Conservation (phyloP, 768 basidiomycete species). For the Pleurotus citrinopileatus region DNA sequence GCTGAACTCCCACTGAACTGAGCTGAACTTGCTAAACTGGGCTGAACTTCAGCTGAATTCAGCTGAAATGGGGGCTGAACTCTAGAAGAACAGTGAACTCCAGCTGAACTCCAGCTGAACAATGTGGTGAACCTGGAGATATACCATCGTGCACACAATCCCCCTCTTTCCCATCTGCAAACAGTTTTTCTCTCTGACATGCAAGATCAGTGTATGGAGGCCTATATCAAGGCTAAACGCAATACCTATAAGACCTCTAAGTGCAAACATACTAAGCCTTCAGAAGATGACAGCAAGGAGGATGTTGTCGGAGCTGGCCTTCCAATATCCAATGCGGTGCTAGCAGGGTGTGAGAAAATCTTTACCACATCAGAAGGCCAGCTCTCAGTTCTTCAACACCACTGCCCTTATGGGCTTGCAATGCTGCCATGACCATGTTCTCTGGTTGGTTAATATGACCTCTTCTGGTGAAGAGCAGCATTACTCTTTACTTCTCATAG, state of each 20-base stretch:
- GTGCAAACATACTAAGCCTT: neutral
- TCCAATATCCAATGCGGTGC: constrained; percentile 13
- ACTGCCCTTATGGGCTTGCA: constrained; percentile 31
- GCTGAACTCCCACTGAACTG: too few relatives aligned
- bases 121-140: too few relatives aligned
- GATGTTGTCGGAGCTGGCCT: constrained; percentile 9
- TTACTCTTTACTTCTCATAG: constrained; percentile 26
- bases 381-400: constrained; percentile 19
- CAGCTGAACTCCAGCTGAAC: too few relatives aligned
- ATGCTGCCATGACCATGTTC: constrained; percentile 28
- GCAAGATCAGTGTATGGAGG: constrained; percentile 8
- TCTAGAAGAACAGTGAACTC: too few relatives aligned
- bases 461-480: constrained; percentile 26
- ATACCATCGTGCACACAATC: neutral
- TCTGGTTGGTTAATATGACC: constrained; percentile 30
- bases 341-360: constrained; percentile 15
- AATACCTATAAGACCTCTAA: neutral
- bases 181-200: constrained; percentile 8
- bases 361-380: constrained; percentile 14
- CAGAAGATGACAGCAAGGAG: neutral
- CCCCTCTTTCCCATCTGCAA: neutral
- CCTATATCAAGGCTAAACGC: neutral
- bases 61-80: too few relatives aligned
- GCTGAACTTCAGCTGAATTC: too few relatives aligned
- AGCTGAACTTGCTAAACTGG: too few relatives aligned